These are phyloP conservation scores for Epichloe sylvatica DNA, from an alignment of 2,329 filamentous ascomycete species.

Conservation along the genomic window DNA sequence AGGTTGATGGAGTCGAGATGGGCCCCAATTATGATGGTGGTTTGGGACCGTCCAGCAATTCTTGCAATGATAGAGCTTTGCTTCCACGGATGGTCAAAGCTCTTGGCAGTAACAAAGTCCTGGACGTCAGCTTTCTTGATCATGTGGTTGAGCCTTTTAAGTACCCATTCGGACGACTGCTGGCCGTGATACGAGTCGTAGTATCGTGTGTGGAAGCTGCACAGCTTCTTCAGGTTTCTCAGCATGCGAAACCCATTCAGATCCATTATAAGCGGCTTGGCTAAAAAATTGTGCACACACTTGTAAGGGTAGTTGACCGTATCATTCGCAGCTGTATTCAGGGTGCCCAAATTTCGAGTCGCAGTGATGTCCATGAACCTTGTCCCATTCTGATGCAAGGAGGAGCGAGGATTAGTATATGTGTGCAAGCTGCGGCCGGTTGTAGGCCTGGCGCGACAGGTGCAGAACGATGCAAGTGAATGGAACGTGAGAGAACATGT, in stretches of 20 bases:
- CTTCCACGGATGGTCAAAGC: conserved; percentile 73
- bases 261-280: conserved; percentile 51
- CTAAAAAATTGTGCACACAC: conserved; percentile 47
- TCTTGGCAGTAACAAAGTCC: conserved; percentile 52
- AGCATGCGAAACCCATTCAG: conserved; percentile 67
- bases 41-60: conserved; percentile 72
- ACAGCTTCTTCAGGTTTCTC: conserved; percentile 63
- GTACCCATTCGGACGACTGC: conserved; percentile 79
- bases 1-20: conserved; percentile 95
- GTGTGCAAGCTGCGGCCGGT: no score
- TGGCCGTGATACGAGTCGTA: conserved; percentile 67
- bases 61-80: conserved; percentile 86
- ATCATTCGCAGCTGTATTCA: conserved; percentile 18
- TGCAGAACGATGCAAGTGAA: no score
- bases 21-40: conserved; percentile 81
- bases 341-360: conserved; percentile 43
- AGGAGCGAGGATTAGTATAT: neutral
- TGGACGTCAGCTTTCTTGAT: conserved; percentile 58
- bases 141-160: conserved; percentile 57
- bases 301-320: conserved; percentile 51
- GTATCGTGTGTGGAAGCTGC: conserved; percentile 69
- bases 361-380: conserved; percentile 94
- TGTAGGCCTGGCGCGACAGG: no score
- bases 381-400: conserved; percentile 53
- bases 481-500: neutral